Base-by-base conservation (phyloP, 805 yeast species). In the Metschnikowia hibisci region DNA sequence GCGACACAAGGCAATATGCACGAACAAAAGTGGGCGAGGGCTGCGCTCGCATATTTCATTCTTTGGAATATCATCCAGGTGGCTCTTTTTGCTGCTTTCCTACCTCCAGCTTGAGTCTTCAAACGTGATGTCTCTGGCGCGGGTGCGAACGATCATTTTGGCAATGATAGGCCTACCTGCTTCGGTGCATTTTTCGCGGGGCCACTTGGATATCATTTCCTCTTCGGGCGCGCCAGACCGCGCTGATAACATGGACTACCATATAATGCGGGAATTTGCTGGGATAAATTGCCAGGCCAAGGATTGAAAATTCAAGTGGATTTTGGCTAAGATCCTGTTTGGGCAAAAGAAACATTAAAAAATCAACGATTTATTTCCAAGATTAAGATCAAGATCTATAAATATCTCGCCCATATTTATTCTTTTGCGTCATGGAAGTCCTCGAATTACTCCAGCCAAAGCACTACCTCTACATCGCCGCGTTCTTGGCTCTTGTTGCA, bases 61-160 rank as follows among this genome's bases (percentile, higher is more conserved):
- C 51, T 74, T 0, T 90, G 96, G 95, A 69, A 67, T 16, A 58
- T 81, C 5, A 53, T 81, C 3, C 96, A 90, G 62, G 76, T 90
- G 0, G 75, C 78, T 1, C 64, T 90, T 39, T 90, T 79, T 65
- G 87, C 84, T 6, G 82, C 82, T n/a, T 90, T 87, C 57, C 68
- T 90, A 33, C 98, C 97, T 2, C 98, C 98, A 4, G 98, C 98
- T n/a, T 88, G 60, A 60, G 8, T 13, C 8, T 11, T 18, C 28
- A n/a, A 20, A 20, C 23, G 23, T 6, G 23, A 20, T 20, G 23
- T 20, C 7, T 20, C 22, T 20, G n/a, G 10, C n/a, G 34, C 32
- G 23, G 29, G 16, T n/a, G 20, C 32, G 28, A 27, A 23, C 18
- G 10, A 13, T 28, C 10, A n/a, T 37, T 37, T 14, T 10, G 40